Percentiles rank a stretch among this genome's conserved stretches.
These are phyloP conservation scores for Begonia loranthoides DNA, from an alignment of 306 rosid genomes.

Conservation along the genomic window DNA sequence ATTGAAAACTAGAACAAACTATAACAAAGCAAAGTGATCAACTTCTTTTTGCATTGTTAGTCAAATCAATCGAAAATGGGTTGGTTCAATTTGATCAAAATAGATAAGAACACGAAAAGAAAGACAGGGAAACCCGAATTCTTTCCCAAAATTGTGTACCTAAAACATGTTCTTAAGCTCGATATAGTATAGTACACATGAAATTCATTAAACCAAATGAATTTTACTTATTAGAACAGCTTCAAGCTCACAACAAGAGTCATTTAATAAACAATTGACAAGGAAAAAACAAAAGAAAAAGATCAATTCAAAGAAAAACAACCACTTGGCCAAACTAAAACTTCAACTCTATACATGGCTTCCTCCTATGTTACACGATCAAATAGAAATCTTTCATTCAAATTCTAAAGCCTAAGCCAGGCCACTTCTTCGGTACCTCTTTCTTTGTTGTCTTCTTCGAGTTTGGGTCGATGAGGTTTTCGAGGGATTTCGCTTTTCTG, in stretches of 20 bases:
- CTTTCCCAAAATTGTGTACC: too few species aligned
- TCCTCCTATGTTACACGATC: constrained; percentile 81
- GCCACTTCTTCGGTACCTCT: constrained; percentile 83
- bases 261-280: constrained; percentile 41
- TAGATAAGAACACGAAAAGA: too few species aligned
- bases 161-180: too few species aligned
- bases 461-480: constrained; percentile 84
- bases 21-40: too few species aligned
- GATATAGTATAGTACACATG: neutral
- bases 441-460: constrained; percentile 94
- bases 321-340: constrained; percentile 44
- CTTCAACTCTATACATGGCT: constrained; percentile 79
- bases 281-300: constrained; percentile 26
- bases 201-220: constrained; percentile 61
- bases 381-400: constrained; percentile 21
- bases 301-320: constrained; percentile 29
- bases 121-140: too few species aligned
- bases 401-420: constrained; percentile 85
- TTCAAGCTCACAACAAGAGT: constrained; percentile 51
- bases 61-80: too few species aligned
- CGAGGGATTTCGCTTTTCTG: constrained; percentile 84
- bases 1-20: too few species aligned
- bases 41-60: too few species aligned
- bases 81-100: too few species aligned
- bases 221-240: constrained; percentile 36